Base-by-base conservation (phyloP, 768 basidiomycete genomes). In the Lentinula edodes region DNA sequence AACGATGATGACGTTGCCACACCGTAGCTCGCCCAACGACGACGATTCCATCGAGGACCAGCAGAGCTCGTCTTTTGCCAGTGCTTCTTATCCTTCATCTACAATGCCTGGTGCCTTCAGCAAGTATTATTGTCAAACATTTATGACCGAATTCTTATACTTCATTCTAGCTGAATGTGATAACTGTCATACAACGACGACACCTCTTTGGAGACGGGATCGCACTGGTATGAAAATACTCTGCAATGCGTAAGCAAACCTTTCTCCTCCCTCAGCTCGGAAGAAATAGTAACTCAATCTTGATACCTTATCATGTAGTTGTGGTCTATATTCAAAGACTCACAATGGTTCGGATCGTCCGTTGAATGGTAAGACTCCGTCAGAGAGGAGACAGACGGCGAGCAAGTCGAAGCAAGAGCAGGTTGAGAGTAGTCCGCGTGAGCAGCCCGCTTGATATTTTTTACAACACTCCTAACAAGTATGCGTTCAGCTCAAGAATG, bases 321-420 rank as follows among this genome's bases (percentile, higher is more conserved):
- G 58, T 50, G 58, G 58, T 36, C 58, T 59, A 12, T 59, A 59
- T 20, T 59, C 58, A 39, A 59, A 59, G 48, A 59, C 58, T 4
- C 58, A 59, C 48, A 59, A 59, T 59, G 58, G 58, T 59, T 59
- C 58, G 45, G 58, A 59, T 59, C 58, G 58, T 48, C 58, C 58
- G 36, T 51, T 59, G 58, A 59, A 59, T 28, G 58, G 58, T 13
- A 59, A 59, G 46, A 59, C 58, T 46, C 58, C 58, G n/a, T 59
- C 58, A 36, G 58, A 59, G 18, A 34, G 58, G 16, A 48, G 58
- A 38, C 58, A 59, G 58, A 59, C 58, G 45, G 46, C 58, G 58
- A 59, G 45, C 58, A 59, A 59, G 48, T 51, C 48, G 32, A 59
- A 59, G 48, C 58, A 59, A n/a, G 58, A 59, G 18, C 43, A 46